Conservation (phyloP, 2,329 filamentous ascomycete genomes). For the Trichophyton benhamiae region DNA sequence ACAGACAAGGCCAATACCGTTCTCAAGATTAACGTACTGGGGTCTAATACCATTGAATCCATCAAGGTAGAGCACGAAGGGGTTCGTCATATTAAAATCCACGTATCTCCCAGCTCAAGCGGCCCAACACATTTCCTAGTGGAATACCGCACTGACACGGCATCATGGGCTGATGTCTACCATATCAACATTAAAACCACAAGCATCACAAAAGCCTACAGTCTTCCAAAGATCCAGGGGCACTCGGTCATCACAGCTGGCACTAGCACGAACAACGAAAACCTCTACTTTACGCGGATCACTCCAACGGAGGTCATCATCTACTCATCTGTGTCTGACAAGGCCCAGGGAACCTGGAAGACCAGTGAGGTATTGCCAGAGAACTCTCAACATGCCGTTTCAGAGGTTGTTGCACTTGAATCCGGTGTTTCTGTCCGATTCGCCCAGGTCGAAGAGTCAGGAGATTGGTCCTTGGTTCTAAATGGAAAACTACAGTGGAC, state of each 20-base stretch:
- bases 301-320: slow-evolving; percentile 62
- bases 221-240: slow-evolving; percentile 52
- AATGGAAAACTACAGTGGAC: slow-evolving; percentile 74
- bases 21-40: slow-evolving; percentile 36
- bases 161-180: slow-evolving; percentile 75
- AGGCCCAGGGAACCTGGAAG: slow-evolving; percentile 63
- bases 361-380: slow-evolving; percentile 38
- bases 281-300: slow-evolving; percentile 79
- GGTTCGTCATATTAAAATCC: slow-evolving; percentile 50
- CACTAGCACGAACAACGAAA: slow-evolving; percentile 61
- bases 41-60: slow-evolving; percentile 29
- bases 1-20: slow-evolving; percentile 32
- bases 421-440: slow-evolving; percentile 65
- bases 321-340: slow-evolving; percentile 63
- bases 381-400: slow-evolving; percentile 53
- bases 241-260: slow-evolving; percentile 49
- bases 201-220: slow-evolving; percentile 63
- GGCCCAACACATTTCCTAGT: slow-evolving; percentile 74
- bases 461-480: slow-evolving; percentile 71
- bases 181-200: slow-evolving; percentile 63
- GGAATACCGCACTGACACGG: slow-evolving; percentile 57
- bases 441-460: slow-evolving; percentile 51
- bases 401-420: slow-evolving; percentile 67
- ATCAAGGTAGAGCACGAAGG: slow-evolving; percentile 30
- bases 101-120: slow-evolving; percentile 60